Evolutionary conservation across 2,329 filamentous ascomycete species (phyloP).

Genomic region (Dothistroma pini): DNA sequence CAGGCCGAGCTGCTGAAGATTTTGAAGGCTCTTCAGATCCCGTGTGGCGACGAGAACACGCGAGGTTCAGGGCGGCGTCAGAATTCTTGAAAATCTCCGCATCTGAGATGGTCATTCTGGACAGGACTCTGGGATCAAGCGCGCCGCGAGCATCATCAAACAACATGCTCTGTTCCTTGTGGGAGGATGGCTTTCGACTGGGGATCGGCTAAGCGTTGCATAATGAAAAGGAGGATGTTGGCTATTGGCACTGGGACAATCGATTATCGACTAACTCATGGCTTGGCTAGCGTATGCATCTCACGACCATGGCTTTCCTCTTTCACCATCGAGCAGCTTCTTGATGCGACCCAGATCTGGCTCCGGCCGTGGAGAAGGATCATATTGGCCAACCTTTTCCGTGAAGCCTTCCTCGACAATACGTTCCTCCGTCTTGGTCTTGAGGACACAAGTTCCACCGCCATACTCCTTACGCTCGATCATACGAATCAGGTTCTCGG

Average conservation of each 20-base stretch:
- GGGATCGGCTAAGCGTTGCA: background rate
- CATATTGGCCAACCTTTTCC: conserved; percentile 19
- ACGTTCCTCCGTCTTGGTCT: conserved; percentile 19
- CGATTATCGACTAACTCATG: background rate
- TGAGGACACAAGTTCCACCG: conserved; percentile 24
- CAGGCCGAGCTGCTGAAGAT: conserved; percentile 29
- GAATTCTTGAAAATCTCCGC: background rate
- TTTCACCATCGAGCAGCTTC: conserved; percentile 13
- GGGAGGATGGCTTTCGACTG: background rate
- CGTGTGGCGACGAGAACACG: conserved; percentile 4
- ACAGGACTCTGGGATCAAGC: too few relatives aligned
- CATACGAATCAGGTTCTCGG: conserved; percentile 23
- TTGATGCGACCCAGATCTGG: conserved; percentile 21
- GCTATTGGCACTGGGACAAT: background rate
- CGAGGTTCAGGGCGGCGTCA: background rate
- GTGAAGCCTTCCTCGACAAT: conserved; percentile 18
- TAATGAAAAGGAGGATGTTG: background rate
- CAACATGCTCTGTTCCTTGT: too few relatives aligned
- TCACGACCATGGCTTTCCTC: conserved; percentile 21
- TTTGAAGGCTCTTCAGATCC: conserved; percentile 25
- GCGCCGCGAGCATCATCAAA: too few relatives aligned
- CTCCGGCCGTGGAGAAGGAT: conserved; percentile 21
- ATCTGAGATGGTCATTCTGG: too few relatives aligned
- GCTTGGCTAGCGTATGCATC: background rate
- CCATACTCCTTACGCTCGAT: conserved; percentile 21